phyloP scores from a whole-genome alignment of 2,329 filamentous ascomycete genomes.

The Apiospora marii region DNA sequence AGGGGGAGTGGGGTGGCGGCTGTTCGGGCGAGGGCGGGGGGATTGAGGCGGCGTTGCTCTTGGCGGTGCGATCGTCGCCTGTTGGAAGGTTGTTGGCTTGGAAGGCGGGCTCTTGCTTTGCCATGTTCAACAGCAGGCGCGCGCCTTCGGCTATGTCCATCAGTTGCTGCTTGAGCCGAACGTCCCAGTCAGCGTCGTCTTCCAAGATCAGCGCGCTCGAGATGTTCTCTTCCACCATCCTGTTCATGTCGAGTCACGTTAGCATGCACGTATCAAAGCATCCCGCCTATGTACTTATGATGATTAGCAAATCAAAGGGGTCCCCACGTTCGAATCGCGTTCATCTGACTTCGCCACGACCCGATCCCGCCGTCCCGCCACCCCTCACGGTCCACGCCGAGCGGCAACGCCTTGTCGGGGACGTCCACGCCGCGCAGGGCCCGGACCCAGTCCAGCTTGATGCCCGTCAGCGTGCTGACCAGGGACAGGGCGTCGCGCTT shows the following conservation, averaged over 20 bases:
- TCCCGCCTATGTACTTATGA: background rate
- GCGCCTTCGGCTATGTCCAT: constrained; percentile 41
- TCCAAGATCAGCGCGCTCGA: constrained; percentile 48
- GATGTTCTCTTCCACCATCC: constrained; percentile 45
- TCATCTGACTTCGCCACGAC: constrained; percentile 51
- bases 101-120: constrained; percentile 12
- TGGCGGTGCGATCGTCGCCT: too few relatives aligned
- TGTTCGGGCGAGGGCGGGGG: constrained; percentile 17
- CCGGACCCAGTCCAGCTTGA: constrained; percentile 53
- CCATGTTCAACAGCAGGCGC: constrained; percentile 35
- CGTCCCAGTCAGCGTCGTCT: constrained; percentile 52
- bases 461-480: constrained; percentile 48
- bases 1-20: constrained; percentile 24
- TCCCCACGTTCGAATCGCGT: constrained; percentile 42
- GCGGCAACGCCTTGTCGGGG: constrained; percentile 51
- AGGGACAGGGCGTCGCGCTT: constrained; percentile 57
- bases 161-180: constrained; percentile 45
- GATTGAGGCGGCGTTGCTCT: background rate
- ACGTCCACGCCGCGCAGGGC: constrained; percentile 51
- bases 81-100: background rate
- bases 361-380: constrained; percentile 47
- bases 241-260: constrained; percentile 23
- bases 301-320: constrained; percentile 12
- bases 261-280: background rate
- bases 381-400: constrained; percentile 38